Evolutionary conservation across 164 flowering plant species (phyloP), one percentile per base, ranked within the genome.

Genomic region (Aristolochia fimbriata): DNA sequence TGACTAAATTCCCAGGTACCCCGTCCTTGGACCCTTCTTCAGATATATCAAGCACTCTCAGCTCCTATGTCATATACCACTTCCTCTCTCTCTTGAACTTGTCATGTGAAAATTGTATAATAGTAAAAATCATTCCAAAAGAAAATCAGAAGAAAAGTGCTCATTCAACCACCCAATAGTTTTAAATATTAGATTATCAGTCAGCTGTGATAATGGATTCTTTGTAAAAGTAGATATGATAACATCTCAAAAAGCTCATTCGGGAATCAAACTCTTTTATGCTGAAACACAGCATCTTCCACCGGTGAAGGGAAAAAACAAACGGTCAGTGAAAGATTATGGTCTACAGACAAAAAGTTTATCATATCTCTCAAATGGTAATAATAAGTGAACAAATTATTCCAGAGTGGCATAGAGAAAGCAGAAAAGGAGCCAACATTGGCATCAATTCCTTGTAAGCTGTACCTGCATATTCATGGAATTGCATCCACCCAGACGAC

Each of bases 401-500:
- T 19, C 23, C 24, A 14, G 11, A 51, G 17, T 12, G 51, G 17
- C 51, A 17, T 16, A 48, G 1, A 4, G 23, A 51, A 13, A 51
- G 23, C 6, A 19, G 10, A 51, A 20, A 12, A 51, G 23, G 24
- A 51, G 6, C 55, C 11, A 51, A 8, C 23, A 20, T 19, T 20
- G 19, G 24, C 21, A 20, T 25, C 0, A 2, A 47, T 47, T 19
- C 11, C 54, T 23, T 15, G 24, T 59, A 74, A 15, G 17, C 13
- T 25, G 14, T 55, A 91, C 96, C 71, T 91, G 97, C 93, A 87
- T 91, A 74, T 91, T 88, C 91, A 91, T 73, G 62, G 96, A 80
- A 73, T 87, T 88, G 79, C 91, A 87, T 57, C 97, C 97, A 63
- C 97, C 97, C n/a, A 49, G 51, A 49, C 51, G 85, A 59, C 97